phyloP scores from a whole-genome alignment of 192 early-diverging fungal genomes.

The Podila clonocystis region DNA sequence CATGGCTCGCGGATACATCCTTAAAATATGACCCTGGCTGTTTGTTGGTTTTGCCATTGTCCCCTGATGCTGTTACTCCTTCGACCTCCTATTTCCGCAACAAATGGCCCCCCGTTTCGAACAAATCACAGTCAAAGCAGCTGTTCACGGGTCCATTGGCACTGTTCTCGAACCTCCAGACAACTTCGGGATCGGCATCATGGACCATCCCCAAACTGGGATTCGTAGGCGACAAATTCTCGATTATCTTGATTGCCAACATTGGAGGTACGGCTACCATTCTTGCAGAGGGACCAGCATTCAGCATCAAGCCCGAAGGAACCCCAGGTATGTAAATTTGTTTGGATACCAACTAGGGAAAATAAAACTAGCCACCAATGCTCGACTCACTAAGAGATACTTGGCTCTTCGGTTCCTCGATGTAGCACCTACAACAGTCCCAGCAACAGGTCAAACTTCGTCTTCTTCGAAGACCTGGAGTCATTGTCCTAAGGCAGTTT shows the following conservation, averaged over 20 bases:
- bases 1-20: not conserved
- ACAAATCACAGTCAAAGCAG: constrained; percentile 13
- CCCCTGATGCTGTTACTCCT: not conserved
- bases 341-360: too few relatives aligned
- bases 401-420: too few relatives aligned
- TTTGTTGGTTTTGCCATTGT: not conserved
- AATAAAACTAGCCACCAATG: too few relatives aligned
- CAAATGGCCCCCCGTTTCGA: not conserved
- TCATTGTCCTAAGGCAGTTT: too few relatives aligned
- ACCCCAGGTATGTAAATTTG: not conserved
- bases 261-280: constrained; percentile 11
- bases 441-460: too few relatives aligned
- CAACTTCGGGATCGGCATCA: constrained; percentile 6
- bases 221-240: constrained; percentile 24
- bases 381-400: too few relatives aligned
- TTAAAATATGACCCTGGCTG: too few relatives aligned
- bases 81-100: not conserved
- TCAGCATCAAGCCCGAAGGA: constrained; percentile 29
- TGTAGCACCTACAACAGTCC: too few relatives aligned
- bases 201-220: constrained; percentile 38
- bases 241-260: constrained; percentile 24
- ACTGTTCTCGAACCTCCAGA: constrained; percentile 24
- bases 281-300: constrained; percentile 16
- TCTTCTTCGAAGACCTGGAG: too few relatives aligned
- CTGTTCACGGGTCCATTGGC: constrained; percentile 41